Evolutionary conservation across 2,329 filamentous ascomycete species (phyloP).

Genomic region (Sporothrix curviconia): DNA sequence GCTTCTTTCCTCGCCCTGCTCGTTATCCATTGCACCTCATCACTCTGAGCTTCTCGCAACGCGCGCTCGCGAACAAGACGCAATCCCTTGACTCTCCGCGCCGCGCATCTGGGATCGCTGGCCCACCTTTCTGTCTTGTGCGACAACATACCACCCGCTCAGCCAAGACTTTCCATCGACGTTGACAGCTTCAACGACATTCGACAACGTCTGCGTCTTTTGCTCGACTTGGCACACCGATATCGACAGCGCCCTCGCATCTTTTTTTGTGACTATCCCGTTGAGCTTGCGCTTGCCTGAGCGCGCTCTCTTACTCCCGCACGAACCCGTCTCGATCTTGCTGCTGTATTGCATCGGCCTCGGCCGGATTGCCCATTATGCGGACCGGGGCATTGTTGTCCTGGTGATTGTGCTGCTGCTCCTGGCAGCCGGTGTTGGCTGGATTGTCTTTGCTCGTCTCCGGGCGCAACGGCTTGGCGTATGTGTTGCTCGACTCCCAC

Average conservation of each 20-base stretch:
- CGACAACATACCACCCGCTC: neutral
- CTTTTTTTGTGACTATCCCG: neutral
- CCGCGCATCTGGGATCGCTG: neutral
- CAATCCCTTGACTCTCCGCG: neutral
- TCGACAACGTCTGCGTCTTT: neutral
- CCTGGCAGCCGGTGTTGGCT: slow-evolving; percentile 51
- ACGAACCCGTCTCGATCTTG: neutral
- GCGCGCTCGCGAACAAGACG: neutral
- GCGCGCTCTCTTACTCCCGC: neutral
- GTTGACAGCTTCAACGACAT: no score
- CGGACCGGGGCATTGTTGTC: slow-evolving; percentile 61
- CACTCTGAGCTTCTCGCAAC: neutral
- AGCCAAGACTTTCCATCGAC: neutral
- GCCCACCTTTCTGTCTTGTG: slow-evolving; percentile 3
- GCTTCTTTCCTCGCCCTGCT: neutral
- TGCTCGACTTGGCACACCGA: no score
- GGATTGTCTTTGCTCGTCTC: slow-evolving; percentile 65
- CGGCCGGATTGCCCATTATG: slow-evolving; percentile 35
- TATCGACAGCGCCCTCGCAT: neutral
- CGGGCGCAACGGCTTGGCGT: slow-evolving; percentile 67
- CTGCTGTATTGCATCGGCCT: neutral
- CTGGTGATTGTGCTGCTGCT: slow-evolving; percentile 63
- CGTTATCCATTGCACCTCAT: neutral
- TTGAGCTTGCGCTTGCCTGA: neutral
- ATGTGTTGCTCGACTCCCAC: slow-evolving; percentile 32